Percentiles rank a stretch among this genome's conserved stretches.
phyloP scores from a whole-genome alignment of 2,329 filamentous ascomycete species.

The Trichoderma koningii region DNA sequence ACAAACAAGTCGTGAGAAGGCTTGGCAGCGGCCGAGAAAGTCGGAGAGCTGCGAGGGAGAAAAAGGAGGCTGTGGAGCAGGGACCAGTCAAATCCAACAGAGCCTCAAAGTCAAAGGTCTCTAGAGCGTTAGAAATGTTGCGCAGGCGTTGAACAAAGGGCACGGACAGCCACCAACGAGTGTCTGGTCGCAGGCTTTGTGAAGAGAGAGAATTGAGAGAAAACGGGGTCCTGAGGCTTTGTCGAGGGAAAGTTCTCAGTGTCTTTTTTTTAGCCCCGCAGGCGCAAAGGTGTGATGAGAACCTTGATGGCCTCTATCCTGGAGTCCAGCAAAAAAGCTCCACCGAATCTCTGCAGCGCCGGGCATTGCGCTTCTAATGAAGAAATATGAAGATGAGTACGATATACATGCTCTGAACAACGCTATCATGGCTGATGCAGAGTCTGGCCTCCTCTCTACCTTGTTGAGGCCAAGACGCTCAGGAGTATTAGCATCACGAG shows the following conservation, averaged over 20 bases:
- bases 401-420: too few species aligned
- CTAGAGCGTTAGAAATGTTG: not conserved
- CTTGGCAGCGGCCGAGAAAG: not conserved
- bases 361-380: too few species aligned
- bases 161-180: not conserved
- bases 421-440: too few species aligned
- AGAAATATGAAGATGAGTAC: too few species aligned
- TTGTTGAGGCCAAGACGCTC: too few species aligned
- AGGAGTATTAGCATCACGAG: not conserved
- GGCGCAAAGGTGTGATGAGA: constrained; percentile 23
- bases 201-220: not conserved
- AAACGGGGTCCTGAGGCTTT: not conserved
- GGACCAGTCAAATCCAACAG: not conserved
- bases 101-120: not conserved
- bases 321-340: not conserved
- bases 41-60: not conserved
- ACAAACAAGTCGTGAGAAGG: not conserved
- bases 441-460: too few species aligned
- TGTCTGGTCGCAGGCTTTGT: not conserved
- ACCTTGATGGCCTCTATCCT: constrained; percentile 21
- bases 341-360: constrained; percentile 1
- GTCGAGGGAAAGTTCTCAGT: not conserved
- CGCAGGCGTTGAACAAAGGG: not conserved
- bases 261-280: constrained; percentile 23
- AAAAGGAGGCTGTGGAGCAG: not conserved